A percentile compares a stretch with the other conserved stretches of the same genome.
Conservation (phyloP, 495 filamentous ascomycete genomes). For the Penicillium riverlandense region DNA sequence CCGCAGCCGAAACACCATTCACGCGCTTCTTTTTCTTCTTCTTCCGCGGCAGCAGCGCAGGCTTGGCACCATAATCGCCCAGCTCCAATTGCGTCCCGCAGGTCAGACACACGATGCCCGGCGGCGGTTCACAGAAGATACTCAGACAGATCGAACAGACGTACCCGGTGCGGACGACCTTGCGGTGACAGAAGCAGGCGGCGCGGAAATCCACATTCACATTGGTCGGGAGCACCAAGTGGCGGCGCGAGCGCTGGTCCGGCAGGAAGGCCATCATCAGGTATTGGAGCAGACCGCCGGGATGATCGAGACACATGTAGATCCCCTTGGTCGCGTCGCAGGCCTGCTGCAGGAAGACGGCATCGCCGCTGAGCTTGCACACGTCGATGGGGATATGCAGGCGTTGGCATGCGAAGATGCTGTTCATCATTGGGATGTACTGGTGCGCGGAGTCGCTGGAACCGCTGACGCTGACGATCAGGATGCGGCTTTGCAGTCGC, state of each 20-base stretch:
- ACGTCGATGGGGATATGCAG: constrained; percentile 84
- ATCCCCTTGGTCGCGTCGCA: constrained; percentile 83
- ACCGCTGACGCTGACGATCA: constrained; percentile 78
- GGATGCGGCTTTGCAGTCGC: constrained; percentile 70
- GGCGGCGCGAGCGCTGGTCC: constrained; percentile 57
- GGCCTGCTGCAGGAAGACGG: constrained; percentile 93
- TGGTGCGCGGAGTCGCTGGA: constrained; percentile 78
- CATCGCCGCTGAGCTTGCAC: constrained; percentile 73
- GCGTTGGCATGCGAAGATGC: constrained; percentile 87
- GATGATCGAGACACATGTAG: constrained; percentile 65
- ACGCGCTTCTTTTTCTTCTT: constrained; percentile 66
- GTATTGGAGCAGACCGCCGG: constrained; percentile 73
- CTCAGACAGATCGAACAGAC: constrained; percentile 95
- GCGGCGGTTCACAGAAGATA: constrained; percentile 64
- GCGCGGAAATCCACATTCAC: constrained; percentile 91
- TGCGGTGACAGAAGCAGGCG: constrained; percentile 93
- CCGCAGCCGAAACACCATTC: constrained; percentile 34
- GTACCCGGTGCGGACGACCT: constrained; percentile 84
- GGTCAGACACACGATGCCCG: constrained; percentile 72
- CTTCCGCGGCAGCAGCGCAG: constrained; percentile 62
- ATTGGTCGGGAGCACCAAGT: constrained; percentile 69
- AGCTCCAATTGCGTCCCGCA: constrained; percentile 78
- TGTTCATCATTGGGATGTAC: constrained; percentile 97
- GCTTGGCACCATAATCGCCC: constrained; percentile 65
- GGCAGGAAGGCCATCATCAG: constrained; percentile 92